phyloP scores from a whole-genome alignment of 176 grass and related monocot species.

The Phragmites australis region DNA sequence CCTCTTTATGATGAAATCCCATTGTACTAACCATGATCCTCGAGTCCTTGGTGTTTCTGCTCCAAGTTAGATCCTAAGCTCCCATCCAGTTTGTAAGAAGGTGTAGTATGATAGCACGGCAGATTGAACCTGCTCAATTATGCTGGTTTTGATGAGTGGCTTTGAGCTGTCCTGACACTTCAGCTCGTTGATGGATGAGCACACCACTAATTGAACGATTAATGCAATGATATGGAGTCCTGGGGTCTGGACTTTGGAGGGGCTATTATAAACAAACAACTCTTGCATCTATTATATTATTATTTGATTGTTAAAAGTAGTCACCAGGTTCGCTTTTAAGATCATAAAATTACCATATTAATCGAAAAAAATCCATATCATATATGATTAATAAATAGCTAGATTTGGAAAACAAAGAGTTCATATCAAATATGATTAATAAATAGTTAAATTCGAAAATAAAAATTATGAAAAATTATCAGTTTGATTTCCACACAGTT shows the following conservation, averaged over 20 bases:
- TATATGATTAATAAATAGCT: no score
- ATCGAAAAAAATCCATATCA: no score
- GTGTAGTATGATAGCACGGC: slow-evolving; percentile 3
- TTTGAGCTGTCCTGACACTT: slow-evolving; percentile 21
- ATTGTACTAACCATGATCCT: not conserved
- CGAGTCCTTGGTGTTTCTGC: not conserved
- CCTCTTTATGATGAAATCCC: not conserved
- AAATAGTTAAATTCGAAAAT: no score
- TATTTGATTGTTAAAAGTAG: no score
- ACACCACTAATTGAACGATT: not conserved
- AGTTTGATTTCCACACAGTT: no score
- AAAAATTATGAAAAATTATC: no score
- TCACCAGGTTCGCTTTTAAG: no score
- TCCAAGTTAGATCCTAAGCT: not conserved
- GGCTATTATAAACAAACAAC: no score
- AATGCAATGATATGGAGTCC: not conserved
- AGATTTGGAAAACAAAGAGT: no score
- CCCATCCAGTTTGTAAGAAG: slow-evolving; percentile 10
- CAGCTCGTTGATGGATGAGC: not conserved
- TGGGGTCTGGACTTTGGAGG: not conserved
- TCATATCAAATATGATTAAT: no score
- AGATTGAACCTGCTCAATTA: not conserved
- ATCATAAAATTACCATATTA: no score
- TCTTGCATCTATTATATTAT: no score
- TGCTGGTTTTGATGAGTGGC: slow-evolving; percentile 24